Evolutionary conservation across 345 rosid genomes (phyloP).

Genomic region (Arabidopsis arenosa): DNA sequence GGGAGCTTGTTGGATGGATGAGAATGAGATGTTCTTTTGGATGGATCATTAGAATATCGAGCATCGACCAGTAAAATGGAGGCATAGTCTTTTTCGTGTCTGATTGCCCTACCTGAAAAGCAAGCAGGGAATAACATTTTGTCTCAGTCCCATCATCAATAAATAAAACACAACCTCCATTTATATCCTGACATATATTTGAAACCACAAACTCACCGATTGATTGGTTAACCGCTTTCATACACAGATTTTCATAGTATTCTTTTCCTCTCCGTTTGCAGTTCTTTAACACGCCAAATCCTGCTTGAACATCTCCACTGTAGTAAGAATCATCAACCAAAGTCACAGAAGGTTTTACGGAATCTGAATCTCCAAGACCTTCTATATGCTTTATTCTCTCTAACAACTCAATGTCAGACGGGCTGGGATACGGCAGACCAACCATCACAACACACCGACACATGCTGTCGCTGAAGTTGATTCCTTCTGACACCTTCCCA

Average conservation of each 20-base stretch:
- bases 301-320: conserved; percentile 62
- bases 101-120: conserved; percentile 79
- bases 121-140: conserved; percentile 17
- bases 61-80: conserved; percentile 85
- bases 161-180: not conserved
- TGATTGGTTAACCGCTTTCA: conserved; percentile 97
- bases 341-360: conserved; percentile 39
- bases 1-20: conserved; percentile 84
- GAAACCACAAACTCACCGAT: conserved; percentile 61
- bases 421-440: conserved; percentile 94
- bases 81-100: conserved; percentile 82
- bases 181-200: not conserved
- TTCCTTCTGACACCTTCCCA: conserved; percentile 98
- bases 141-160: conserved; percentile 23
- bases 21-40: conserved; percentile 49
- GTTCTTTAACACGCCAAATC: conserved; percentile 70
- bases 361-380: conserved; percentile 61
- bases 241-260: conserved; percentile 95
- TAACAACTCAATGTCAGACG: conserved; percentile 76
- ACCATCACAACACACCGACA: conserved; percentile 97
- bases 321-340: conserved; percentile 53
- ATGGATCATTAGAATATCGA: conserved; percentile 67
- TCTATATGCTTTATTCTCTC: conserved; percentile 92
- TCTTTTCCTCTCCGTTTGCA: conserved; percentile 84
- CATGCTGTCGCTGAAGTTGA: conserved; percentile 97